These are phyloP conservation scores for Zanthoxylum bungeanum DNA, from an alignment of 345 rosid genomes.

Conservation along the genomic window DNA sequence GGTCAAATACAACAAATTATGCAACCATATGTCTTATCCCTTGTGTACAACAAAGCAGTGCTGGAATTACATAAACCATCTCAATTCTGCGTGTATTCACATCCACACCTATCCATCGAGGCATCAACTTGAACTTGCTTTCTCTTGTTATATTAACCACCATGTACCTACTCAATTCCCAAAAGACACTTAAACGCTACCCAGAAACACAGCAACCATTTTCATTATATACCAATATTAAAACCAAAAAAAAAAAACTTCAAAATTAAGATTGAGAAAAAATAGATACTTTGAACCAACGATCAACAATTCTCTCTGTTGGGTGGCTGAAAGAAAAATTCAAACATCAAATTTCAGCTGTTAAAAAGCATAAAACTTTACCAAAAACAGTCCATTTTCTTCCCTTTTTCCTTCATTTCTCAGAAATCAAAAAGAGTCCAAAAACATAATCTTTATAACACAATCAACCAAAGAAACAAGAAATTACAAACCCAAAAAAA, in stretches of 20 bases:
- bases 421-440: conserved; percentile 7
- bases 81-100: background rate
- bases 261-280: background rate
- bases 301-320: background rate
- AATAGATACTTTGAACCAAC: background rate
- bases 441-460: background rate
- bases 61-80: background rate
- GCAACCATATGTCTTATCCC: background rate
- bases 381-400: background rate
- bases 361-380: background rate
- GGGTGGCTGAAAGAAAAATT: background rate
- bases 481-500: background rate
- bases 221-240: background rate
- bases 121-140: background rate
- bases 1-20: background rate
- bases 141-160: background rate
- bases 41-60: background rate
- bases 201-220: background rate
- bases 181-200: background rate
- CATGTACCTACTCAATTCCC: background rate
- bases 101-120: background rate
- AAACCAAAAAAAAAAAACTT: background rate
- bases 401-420: background rate
- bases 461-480: background rate
- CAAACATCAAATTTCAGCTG: background rate